Evolutionary conservation across 345 rosid genomes (phyloP), one percentile per base, ranked within the genome.

Genomic region (Eucalyptus marginata): DNA sequence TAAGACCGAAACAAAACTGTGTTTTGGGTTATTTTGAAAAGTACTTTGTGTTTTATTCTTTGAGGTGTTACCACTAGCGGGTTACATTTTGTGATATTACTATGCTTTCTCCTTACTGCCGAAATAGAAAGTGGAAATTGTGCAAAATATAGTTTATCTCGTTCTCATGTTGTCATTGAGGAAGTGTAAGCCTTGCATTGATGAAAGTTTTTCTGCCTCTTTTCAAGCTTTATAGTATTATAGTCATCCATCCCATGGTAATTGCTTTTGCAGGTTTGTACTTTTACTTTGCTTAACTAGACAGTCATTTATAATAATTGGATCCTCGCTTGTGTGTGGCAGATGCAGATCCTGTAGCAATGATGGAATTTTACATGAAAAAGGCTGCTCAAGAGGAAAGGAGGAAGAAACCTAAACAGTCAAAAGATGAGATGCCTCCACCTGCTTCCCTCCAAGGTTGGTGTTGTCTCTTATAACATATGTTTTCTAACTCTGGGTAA

Each of bases 341-440:
- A 76, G 47, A 92, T 92, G 87, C 99, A 64, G 99, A 98, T 93
- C 98, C 99, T 90, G 90, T 98, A 83, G 97, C 98, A 85, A 98
- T 96, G 99, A 97, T 98, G 99, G 99, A 98, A 92, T 98, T 95
- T 90, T 98, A 96, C 94, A 90, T 96, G 99, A 98, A 98, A 93
- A 98, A 94, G 93, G 99, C 99, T 89, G 99, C 99, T 71, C 96
- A 92, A 89, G 99, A 98, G 93, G 99, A 97, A 94, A 96, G 88
- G 89, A 95, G 91, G 96, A 95, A 96, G 91, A 98, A 93, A 92
- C 99, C 99, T 89, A 98, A 93, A 92, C 96, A 94, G 90, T 97
- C 99, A n/a, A 98, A 98, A 90, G 99, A 97, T 92, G 99, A 98
- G 90, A 97, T 98, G 99, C 99, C 99, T 10, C 99, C 99, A 3